A percentile compares a stretch with the other conserved stretches of the same genome.
Conservation (phyloP, 2,329 filamentous ascomycete species). For the Dothideomycetes sp. region DNA sequence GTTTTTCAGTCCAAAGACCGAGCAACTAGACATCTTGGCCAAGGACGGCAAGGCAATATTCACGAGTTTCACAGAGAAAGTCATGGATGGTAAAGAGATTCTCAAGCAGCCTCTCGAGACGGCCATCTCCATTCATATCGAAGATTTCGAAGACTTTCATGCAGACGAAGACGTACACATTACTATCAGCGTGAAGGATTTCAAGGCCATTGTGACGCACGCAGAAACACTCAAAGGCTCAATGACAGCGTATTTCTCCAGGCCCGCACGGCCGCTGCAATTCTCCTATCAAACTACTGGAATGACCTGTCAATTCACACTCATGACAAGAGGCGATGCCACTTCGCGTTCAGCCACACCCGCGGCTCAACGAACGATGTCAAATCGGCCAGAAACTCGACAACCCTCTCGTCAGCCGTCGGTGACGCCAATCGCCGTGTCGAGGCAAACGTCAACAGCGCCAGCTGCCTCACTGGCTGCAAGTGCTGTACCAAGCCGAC, state of each 20-base stretch:
- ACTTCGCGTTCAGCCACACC: slow-evolving; percentile 20
- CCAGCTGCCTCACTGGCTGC: slow-evolving; percentile 9
- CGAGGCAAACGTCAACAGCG: slow-evolving; percentile 6
- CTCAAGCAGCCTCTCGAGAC: slow-evolving; percentile 73
- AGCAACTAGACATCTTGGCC: slow-evolving; percentile 68
- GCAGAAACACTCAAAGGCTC: slow-evolving; percentile 58
- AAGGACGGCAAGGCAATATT: slow-evolving; percentile 61
- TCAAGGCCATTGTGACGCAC: slow-evolving; percentile 67
- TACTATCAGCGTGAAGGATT: slow-evolving; percentile 73
- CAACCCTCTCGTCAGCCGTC: slow-evolving; percentile 17
- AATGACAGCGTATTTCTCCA: slow-evolving; percentile 58
- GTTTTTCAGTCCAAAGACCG: slow-evolving; percentile 69
- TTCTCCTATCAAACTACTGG: slow-evolving; percentile 60
- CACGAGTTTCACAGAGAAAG: slow-evolving; percentile 73
- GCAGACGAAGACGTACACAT: slow-evolving; percentile 69
- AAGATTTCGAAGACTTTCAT: slow-evolving; percentile 65
- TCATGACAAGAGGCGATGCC: slow-evolving; percentile 67
- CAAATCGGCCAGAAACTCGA: slow-evolving; percentile 22
- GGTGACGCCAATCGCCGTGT: background rate
- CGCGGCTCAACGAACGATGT: slow-evolving; percentile 16
- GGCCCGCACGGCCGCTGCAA: slow-evolving; percentile 60
- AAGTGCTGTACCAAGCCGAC: slow-evolving; percentile 1
- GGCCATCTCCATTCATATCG: slow-evolving; percentile 63
- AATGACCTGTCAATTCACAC: slow-evolving; percentile 62
- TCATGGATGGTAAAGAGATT: slow-evolving; percentile 59